Percentiles rank a stretch among this genome's conserved stretches.
These are phyloP conservation scores for Cucumis sativus DNA, from an alignment of 306 rosid species.

Conservation along the genomic window DNA sequence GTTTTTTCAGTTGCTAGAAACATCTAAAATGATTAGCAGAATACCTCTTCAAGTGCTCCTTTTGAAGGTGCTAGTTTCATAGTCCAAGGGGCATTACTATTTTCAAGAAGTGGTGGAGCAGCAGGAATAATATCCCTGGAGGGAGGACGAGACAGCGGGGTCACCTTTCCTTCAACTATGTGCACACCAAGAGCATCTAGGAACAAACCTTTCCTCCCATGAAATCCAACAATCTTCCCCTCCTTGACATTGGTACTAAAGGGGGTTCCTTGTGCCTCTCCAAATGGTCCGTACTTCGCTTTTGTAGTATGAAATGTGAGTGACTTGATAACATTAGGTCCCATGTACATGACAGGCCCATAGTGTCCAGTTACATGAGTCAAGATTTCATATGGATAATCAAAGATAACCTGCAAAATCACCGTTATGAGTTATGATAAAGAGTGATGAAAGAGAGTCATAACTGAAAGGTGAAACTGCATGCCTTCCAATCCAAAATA, in stretches of 20 bases:
- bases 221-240: slow-evolving; percentile 74
- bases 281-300: slow-evolving; percentile 60
- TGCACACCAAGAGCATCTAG: slow-evolving; percentile 78
- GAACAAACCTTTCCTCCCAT: slow-evolving; percentile 78
- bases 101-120: slow-evolving; percentile 29
- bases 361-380: slow-evolving; percentile 68
- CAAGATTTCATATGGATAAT: slow-evolving; percentile 66
- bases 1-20: not conserved
- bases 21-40: not conserved
- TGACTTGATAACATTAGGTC: slow-evolving; percentile 58
- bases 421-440: not conserved
- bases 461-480: not conserved
- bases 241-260: slow-evolving; percentile 55
- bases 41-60: slow-evolving; percentile 48
- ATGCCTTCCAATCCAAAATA: not conserved
- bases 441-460: not conserved
- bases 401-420: slow-evolving; percentile 51
- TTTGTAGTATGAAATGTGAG: slow-evolving; percentile 65
- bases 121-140: slow-evolving; percentile 20
- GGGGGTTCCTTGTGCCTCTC: slow-evolving; percentile 63
- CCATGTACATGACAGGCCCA: slow-evolving; percentile 70
- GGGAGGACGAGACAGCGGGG: slow-evolving; percentile 20
- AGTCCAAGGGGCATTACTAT: slow-evolving; percentile 33
- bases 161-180: slow-evolving; percentile 55
- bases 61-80: slow-evolving; percentile 33